Conservation (phyloP, 2,329 filamentous ascomycete species). For the Beauveria medogensis region DNA sequence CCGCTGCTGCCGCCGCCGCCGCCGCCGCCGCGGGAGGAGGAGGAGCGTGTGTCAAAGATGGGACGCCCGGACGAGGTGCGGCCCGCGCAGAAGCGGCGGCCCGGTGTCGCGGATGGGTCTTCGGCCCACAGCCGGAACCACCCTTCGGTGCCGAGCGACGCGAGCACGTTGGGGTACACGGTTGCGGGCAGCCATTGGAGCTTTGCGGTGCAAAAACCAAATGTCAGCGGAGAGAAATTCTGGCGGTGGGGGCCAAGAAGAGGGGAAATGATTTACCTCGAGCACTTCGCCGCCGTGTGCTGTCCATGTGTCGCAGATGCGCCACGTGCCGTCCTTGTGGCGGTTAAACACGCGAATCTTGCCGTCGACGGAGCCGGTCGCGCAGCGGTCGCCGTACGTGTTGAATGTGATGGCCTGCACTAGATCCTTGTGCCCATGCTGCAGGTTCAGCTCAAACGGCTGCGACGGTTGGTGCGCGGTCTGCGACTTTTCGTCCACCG, state of each 20-base stretch:
- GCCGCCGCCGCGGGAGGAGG: neutral
- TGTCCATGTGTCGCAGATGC: slow-evolving; percentile 76
- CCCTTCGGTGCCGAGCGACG: slow-evolving; percentile 82
- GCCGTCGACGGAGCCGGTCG: slow-evolving; percentile 86
- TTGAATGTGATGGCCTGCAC: slow-evolving; percentile 86
- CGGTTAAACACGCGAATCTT: slow-evolving; percentile 87
- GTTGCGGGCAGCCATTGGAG: slow-evolving; percentile 91
- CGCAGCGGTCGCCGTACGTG: slow-evolving; percentile 83
- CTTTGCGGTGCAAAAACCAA: slow-evolving; percentile 38
- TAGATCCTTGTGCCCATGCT: slow-evolving; percentile 70
- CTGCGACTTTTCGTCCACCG: slow-evolving; percentile 28
- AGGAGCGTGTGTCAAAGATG: slow-evolving; percentile 47
- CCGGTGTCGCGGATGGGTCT: slow-evolving; percentile 71
- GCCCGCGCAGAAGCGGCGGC: slow-evolving; percentile 67
- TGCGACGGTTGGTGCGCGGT: slow-evolving; percentile 20
- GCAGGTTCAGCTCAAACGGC: slow-evolving; percentile 52
- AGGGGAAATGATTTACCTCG: slow-evolving; percentile 51
- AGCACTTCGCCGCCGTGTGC: slow-evolving; percentile 86
- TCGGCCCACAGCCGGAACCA: slow-evolving; percentile 90
- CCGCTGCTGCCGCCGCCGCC: no score
- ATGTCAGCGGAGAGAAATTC: no score
- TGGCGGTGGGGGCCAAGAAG: neutral
- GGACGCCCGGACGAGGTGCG: slow-evolving; percentile 42
- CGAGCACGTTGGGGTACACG: slow-evolving; percentile 76
- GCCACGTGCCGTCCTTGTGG: slow-evolving; percentile 70